Percentiles rank a stretch among this genome's conserved stretches.
Conservation (phyloP, 129 eudicot genomes). For the Cynara cardunculus region DNA sequence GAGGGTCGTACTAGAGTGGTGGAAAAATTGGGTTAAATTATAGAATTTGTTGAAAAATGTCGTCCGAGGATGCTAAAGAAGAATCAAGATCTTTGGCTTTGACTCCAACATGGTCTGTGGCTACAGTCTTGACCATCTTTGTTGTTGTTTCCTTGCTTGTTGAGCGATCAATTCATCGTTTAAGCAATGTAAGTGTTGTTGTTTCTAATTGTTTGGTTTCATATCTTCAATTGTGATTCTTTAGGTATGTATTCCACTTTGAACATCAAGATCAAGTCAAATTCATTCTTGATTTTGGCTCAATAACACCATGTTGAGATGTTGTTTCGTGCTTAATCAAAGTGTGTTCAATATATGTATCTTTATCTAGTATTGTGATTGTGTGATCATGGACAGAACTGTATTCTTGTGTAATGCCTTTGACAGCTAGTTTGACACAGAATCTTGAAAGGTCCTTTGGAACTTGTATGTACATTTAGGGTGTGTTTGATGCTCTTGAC, state of each 20-base stretch:
- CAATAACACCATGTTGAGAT: neutral
- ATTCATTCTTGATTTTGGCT: neutral
- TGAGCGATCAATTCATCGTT: slow-evolving; percentile 87
- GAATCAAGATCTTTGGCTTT: slow-evolving; percentile 90
- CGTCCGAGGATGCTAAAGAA: slow-evolving; percentile 36
- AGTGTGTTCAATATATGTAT: neutral
- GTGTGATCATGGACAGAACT: neutral
- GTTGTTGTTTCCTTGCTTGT: slow-evolving; percentile 95
- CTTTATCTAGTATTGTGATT: neutral
- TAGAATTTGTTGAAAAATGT: slow-evolving; percentile 25
- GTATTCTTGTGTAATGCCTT: neutral
- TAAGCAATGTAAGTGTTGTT: slow-evolving; percentile 66
- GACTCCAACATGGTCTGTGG: slow-evolving; percentile 99
- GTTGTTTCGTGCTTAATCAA: neutral
- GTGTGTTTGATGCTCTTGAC: too few relatives aligned
- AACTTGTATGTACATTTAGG: neutral
- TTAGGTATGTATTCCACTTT: slow-evolving; percentile 1
- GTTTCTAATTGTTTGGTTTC: neutral
- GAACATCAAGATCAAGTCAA: slow-evolving; percentile 11
- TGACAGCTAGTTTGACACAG: neutral
- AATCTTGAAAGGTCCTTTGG: neutral
- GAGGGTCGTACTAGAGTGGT: neutral
- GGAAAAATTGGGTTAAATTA: neutral
- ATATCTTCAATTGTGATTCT: neutral
- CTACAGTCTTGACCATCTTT: slow-evolving; percentile 87